Percentiles rank a stretch among this genome's conserved stretches.
Evolutionary conservation across 2,329 filamentous ascomycete genomes (phyloP).

Genomic region (Pestalotiopsis sp.): DNA sequence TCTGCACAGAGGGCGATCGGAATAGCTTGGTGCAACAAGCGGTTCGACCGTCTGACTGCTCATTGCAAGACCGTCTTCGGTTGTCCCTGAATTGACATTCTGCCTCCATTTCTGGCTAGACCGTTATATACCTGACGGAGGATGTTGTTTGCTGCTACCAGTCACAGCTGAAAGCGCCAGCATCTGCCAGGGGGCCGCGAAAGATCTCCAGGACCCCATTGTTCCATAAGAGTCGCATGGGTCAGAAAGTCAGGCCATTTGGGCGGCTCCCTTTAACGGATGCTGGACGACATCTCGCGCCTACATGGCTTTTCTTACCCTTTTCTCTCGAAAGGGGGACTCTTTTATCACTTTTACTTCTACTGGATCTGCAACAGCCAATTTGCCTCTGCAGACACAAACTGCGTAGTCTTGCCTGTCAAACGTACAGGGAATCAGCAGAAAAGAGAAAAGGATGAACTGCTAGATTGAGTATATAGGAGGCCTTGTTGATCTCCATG

Average conservation of each 20-base stretch:
- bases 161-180: conserved; percentile 3
- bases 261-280: background rate
- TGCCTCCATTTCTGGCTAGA: background rate
- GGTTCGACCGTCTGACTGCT: background rate
- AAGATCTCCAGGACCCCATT: conserved; percentile 4
- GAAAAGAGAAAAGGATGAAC: background rate
- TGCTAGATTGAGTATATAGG: background rate
- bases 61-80: background rate
- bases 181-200: background rate
- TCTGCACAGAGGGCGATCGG: no score
- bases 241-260: conserved; percentile 11
- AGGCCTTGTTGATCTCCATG: background rate
- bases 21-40: no score
- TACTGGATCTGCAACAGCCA: background rate
- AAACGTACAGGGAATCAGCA: background rate
- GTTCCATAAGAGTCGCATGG: conserved; percentile 10
- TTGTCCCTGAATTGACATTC: background rate
- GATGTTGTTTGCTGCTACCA: background rate
- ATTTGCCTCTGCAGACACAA: background rate
- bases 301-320: background rate
- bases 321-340: background rate
- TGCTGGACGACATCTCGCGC: background rate
- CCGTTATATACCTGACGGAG: background rate
- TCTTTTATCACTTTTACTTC: background rate
- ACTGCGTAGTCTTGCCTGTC: background rate